A percentile compares a stretch with the other conserved stretches of the same genome.
Evolutionary conservation across 1,139 yeast species (phyloP).

Genomic region (Pneumocystis jirovecii): DNA sequence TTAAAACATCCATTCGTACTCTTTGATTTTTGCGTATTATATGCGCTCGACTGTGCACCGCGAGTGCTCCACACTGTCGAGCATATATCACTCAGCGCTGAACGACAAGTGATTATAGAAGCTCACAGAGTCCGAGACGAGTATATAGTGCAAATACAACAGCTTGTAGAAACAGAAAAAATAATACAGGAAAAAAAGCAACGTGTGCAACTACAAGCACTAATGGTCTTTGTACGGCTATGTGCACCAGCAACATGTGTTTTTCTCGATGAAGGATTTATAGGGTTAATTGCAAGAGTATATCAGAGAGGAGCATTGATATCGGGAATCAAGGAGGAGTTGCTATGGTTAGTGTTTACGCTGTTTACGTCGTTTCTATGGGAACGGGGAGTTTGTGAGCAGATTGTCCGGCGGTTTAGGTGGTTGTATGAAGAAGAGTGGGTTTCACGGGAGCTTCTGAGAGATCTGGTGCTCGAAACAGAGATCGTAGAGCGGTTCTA

Average conservation of each 20-base stretch:
- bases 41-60: background rate
- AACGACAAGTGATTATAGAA: background rate
- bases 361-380: background rate
- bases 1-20: background rate
- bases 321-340: background rate
- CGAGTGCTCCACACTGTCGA: background rate
- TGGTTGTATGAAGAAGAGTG: background rate
- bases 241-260: background rate
- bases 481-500: background rate
- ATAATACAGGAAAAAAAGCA: background rate
- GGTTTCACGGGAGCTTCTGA: background rate
- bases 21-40: background rate
- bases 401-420: background rate
- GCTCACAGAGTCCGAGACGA: background rate
- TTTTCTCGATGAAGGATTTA: background rate
- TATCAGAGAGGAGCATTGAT: background rate
- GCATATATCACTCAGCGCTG: background rate
- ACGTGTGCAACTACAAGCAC: background rate
- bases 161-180: background rate
- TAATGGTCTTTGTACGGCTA: background rate
- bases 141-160: background rate
- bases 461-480: background rate
- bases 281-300: background rate
- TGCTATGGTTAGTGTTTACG: background rate
- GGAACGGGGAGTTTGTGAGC: background rate